phyloP scores from a whole-genome alignment of 345 rosid genomes.

The Hirschfeldia incana region DNA sequence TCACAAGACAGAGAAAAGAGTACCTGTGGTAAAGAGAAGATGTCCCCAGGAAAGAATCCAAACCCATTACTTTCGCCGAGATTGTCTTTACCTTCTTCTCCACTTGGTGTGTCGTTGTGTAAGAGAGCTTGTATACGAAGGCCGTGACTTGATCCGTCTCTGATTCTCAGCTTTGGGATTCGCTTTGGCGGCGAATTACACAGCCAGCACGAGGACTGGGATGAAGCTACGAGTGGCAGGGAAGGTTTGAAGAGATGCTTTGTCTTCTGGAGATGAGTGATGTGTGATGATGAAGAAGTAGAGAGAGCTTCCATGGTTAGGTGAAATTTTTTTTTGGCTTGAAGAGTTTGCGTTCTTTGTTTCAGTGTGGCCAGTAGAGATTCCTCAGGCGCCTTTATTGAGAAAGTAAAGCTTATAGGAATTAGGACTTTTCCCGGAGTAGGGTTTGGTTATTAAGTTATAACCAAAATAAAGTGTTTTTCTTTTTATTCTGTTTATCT shows the following conservation, averaged over 20 bases:
- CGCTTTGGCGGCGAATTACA: constrained; percentile 38
- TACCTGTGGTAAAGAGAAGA: constrained; percentile 53
- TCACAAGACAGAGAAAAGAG: background rate
- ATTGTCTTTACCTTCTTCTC: constrained; percentile 48
- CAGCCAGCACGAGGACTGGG: constrained; percentile 40
- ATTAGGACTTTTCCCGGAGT: constrained; percentile 26
- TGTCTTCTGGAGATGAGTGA: constrained; percentile 44
- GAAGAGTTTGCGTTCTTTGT: constrained; percentile 2
- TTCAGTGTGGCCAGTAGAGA: constrained; percentile 9
- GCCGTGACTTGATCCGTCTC: constrained; percentile 36
- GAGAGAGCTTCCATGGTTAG: constrained; percentile 65
- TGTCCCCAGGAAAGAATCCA: constrained; percentile 47
- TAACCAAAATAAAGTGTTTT: background rate
- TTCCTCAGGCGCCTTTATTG: constrained; percentile 14
- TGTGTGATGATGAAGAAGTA: constrained; percentile 36
- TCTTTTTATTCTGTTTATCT: background rate
- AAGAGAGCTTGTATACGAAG: constrained; percentile 51
- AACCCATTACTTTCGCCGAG: constrained; percentile 40
- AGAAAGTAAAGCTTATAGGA: constrained; percentile 8
- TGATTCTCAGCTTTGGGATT: constrained; percentile 50
- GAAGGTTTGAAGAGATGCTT: constrained; percentile 41
- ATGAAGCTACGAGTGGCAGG: constrained; percentile 21
- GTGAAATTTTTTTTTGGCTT: background rate
- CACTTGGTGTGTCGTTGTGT: constrained; percentile 41
- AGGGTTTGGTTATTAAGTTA: constrained; percentile 22